Conservation (phyloP, 805 yeast species). For the Yamadazyma takamatsuzukensis region DNA sequence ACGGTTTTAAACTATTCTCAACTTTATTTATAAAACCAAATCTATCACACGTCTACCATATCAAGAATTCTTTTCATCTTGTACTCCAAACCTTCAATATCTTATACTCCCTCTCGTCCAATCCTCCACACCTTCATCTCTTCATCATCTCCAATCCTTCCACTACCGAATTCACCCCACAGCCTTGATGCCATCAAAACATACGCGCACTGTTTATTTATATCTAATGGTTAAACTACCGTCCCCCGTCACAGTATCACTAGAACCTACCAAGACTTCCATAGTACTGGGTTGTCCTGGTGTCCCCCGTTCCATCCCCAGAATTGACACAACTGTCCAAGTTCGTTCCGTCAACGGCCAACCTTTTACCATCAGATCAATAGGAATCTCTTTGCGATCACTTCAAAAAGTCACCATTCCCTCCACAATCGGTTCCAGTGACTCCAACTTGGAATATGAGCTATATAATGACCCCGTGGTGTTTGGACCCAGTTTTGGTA, state of each 20-base stretch:
- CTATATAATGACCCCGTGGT: conserved; percentile 32
- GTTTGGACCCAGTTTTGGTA: conserved; percentile 38
- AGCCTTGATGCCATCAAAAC: too few species aligned
- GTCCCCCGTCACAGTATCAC: conserved; percentile 28
- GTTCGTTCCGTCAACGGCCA: conserved; percentile 48
- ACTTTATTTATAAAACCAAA: too few species aligned
- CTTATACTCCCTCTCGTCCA: too few species aligned
- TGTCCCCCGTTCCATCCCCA: conserved; percentile 55
- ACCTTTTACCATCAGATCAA: conserved; percentile 45
- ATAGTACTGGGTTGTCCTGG: conserved; percentile 68
- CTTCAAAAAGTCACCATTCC: conserved; percentile 46
- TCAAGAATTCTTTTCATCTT: too few species aligned
- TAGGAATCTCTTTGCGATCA: conserved; percentile 48
- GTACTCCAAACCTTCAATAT: too few species aligned
- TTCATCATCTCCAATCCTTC: background rate
- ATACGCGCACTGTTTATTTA: too few species aligned
- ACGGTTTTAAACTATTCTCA: too few species aligned
- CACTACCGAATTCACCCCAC: too few species aligned
- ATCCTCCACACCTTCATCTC: background rate
- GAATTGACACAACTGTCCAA: conserved; percentile 55
- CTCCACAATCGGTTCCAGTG: conserved; percentile 33
- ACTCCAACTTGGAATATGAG: conserved; percentile 29
- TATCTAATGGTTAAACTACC: conserved; percentile 10
- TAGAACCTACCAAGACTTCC: conserved; percentile 52
- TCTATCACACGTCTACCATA: too few species aligned